phyloP scores from a whole-genome alignment of 306 rosid species.

The Castanea crenata region DNA sequence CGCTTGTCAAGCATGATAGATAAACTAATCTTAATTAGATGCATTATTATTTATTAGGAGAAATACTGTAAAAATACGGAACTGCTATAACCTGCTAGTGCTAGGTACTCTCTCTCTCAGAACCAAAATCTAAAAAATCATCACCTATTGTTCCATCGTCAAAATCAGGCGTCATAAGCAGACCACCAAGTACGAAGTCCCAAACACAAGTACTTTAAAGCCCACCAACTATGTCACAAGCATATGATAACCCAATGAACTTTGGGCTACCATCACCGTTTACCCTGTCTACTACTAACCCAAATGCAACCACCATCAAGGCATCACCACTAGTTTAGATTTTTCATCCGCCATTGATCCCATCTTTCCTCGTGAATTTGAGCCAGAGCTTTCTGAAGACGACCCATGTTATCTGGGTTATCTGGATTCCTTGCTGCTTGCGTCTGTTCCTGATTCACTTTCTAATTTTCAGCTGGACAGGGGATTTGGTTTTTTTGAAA shows the following conservation, averaged over 20 bases:
- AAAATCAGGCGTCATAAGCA: constrained; percentile 70
- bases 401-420: constrained; percentile 62
- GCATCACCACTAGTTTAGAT: constrained; percentile 55
- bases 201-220: constrained; percentile 51
- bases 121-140: constrained; percentile 69
- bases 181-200: constrained; percentile 61
- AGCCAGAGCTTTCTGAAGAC: constrained; percentile 90
- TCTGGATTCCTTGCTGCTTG: constrained; percentile 63
- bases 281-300: constrained; percentile 46
- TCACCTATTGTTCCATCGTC: constrained; percentile 57
- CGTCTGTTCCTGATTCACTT: constrained; percentile 94
- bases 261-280: constrained; percentile 92
- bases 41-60: background rate
- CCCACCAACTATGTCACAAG: constrained; percentile 56
- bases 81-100: constrained; percentile 32
- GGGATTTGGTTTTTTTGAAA: constrained; percentile 32
- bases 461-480: constrained; percentile 74
- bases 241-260: constrained; percentile 77
- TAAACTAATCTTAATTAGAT: too few species aligned
- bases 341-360: constrained; percentile 85
- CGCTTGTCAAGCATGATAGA: too few species aligned
- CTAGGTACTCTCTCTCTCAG: constrained; percentile 47
- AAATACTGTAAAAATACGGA: constrained; percentile 23
- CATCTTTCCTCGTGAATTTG: constrained; percentile 62
- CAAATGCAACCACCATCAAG: constrained; percentile 37